Percentiles rank a stretch among this genome's conserved stretches.
Conservation (phyloP, 345 rosid species). For the Litchi chinensis region DNA sequence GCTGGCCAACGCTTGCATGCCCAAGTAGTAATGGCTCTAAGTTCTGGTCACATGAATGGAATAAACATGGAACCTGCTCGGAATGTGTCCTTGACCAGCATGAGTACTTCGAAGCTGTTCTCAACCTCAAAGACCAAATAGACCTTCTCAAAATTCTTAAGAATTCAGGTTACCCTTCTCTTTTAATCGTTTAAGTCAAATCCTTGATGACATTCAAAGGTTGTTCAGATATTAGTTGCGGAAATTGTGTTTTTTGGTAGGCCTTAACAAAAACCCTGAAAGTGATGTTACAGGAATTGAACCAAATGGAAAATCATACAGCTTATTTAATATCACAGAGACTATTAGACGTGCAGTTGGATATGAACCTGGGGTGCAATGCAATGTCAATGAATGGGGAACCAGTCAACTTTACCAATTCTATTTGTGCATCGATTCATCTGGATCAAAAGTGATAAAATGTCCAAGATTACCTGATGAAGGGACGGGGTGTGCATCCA, state of each 20-base stretch:
- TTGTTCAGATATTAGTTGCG: no score
- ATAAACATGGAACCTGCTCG: constrained; percentile 8
- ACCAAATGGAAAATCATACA: background rate
- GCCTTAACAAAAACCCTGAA: background rate
- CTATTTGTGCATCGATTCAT: background rate
- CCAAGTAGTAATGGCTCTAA: background rate
- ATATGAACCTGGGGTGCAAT: background rate
- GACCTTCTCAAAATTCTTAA: constrained; percentile 10
- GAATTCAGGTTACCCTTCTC: background rate
- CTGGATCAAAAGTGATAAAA: background rate
- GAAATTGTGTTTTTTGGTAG: no score
- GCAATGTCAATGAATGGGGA: background rate
- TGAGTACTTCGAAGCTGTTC: background rate
- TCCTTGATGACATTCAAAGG: background rate
- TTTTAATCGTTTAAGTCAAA: no score
- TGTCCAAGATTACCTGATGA: background rate
- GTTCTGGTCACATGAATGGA: constrained; percentile 2
- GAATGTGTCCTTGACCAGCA: background rate
- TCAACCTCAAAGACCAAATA: background rate
- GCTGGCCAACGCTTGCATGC: constrained; percentile 2
- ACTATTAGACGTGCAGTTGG: background rate
- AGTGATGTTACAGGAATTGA: background rate
- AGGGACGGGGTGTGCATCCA: background rate
- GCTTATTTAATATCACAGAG: background rate
- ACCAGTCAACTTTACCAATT: background rate